These are phyloP conservation scores for Fusarium chlamydosporum DNA, from an alignment of 2,329 filamentous ascomycete species.

Conservation along the genomic window DNA sequence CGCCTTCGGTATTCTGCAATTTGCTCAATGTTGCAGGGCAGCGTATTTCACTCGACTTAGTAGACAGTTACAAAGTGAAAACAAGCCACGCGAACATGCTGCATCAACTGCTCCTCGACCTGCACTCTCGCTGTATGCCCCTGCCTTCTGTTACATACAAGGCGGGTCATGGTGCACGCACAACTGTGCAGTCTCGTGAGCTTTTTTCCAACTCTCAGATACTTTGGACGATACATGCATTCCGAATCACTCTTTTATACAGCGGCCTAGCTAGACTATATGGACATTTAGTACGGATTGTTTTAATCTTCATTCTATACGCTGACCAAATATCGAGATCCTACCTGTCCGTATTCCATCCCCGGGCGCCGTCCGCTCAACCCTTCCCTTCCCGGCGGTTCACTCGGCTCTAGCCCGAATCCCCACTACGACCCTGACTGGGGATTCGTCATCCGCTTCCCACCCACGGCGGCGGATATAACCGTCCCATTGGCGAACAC, in stretches of 20 bases:
- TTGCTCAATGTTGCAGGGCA: constrained; percentile 3
- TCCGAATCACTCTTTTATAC: constrained; percentile 10
- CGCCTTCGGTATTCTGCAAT: constrained; percentile 7
- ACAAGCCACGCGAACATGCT: constrained; percentile 29
- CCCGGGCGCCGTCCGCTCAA: constrained; percentile 45
- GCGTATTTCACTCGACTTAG: constrained; percentile 34
- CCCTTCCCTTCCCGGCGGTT: constrained; percentile 55
- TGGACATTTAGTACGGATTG: constrained; percentile 2
- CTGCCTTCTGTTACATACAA: constrained; percentile 48
- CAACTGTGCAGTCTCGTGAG: constrained; percentile 18
- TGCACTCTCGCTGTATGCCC: constrained; percentile 34
- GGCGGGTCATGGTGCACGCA: constrained; percentile 38
- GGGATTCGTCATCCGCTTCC: constrained; percentile 54
- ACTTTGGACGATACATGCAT: constrained; percentile 8
- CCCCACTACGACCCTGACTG: constrained; percentile 53
- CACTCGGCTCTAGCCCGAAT: constrained; percentile 58
- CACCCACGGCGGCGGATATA: constrained; percentile 53
- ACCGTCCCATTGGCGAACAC: constrained; percentile 55
- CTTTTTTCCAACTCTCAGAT: constrained; percentile 14
- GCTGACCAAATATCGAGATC: constrained; percentile 51
- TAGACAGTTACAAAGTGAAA: constrained; percentile 28
- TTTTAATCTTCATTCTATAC: constrained; percentile 39
- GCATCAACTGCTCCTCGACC: constrained; percentile 27
- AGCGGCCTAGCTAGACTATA: constrained; percentile 3
- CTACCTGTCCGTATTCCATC: constrained; percentile 34